Evolutionary conservation across 1,139 yeast species (phyloP).

Genomic region (Candida smagusa): DNA sequence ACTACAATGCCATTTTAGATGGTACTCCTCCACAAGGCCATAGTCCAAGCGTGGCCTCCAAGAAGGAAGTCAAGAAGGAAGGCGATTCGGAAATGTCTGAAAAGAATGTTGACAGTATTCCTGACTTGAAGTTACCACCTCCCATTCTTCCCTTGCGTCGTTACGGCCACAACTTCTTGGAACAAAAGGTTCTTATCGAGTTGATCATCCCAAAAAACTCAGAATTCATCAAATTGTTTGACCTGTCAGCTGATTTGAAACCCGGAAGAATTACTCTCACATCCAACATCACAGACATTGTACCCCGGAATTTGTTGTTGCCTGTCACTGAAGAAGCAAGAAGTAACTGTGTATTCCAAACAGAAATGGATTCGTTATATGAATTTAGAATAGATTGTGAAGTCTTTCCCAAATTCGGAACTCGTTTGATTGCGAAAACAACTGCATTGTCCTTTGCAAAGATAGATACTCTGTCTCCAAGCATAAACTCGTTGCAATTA

Average conservation of each 20-base stretch:
- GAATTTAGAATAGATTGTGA: conserved; percentile 85
- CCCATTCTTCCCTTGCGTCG: conserved; percentile 91
- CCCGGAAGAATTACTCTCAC: conserved; percentile 71
- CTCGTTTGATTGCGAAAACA: conserved; percentile 85
- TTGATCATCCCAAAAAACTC: conserved; percentile 58
- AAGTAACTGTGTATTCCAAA: conserved; percentile 69
- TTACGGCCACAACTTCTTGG: conserved; percentile 93
- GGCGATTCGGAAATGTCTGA: not conserved
- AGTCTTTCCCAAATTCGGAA: conserved; percentile 91
- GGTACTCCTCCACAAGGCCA: not conserved
- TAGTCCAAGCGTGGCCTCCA: conserved; percentile 1
- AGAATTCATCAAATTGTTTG: conserved; percentile 53
- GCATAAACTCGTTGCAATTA: conserved; percentile 49
- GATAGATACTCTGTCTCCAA: conserved; percentile 44
- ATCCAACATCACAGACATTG: conserved; percentile 64
- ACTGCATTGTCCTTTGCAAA: conserved; percentile 64
- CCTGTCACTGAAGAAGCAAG: conserved; percentile 76
- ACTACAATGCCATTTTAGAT: conserved; percentile 11
- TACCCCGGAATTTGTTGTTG: conserved; percentile 79
- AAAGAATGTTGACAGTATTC: conserved; percentile 65
- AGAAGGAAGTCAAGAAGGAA: conserved; percentile 1
- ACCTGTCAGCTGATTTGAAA: conserved; percentile 41
- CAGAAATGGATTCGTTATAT: conserved; percentile 63
- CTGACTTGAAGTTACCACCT: conserved; percentile 89
- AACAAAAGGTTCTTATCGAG: conserved; percentile 81